phyloP scores from a whole-genome alignment of 495 filamentous ascomycete genomes.

The Viridothelium virens region DNA sequence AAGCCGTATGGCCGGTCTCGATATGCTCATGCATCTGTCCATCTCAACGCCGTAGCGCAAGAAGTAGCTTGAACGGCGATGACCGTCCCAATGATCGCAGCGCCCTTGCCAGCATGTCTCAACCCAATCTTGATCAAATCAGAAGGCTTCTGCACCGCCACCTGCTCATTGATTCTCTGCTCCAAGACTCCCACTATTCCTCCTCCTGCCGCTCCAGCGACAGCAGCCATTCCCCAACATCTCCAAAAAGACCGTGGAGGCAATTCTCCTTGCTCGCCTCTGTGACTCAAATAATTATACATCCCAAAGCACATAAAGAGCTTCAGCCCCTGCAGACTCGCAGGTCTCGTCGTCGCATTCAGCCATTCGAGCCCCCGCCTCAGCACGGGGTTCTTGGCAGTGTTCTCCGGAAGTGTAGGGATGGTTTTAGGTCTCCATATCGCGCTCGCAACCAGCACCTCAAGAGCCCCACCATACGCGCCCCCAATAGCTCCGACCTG shows the following conservation, averaged over 20 bases:
- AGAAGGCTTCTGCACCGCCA: background rate
- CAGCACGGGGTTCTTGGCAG: background rate
- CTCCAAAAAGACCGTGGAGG: background rate
- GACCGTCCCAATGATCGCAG: background rate
- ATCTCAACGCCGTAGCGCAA: background rate
- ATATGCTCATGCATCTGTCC: background rate
- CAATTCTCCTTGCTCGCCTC: background rate
- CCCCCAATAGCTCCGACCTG: background rate
- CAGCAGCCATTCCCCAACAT: background rate
- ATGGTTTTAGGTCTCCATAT: background rate
- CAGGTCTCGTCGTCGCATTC: background rate
- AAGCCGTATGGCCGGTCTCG: background rate
- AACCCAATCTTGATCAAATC: background rate
- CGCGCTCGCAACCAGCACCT: background rate
- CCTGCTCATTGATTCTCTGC: background rate
- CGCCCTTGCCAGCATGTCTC: background rate
- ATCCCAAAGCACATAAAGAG: conserved; percentile 3
- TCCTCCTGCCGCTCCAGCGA: background rate
- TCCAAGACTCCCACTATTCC: background rate
- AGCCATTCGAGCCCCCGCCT: background rate
- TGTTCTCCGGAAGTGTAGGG: background rate
- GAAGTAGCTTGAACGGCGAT: conserved; percentile 1
- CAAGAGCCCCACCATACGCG: background rate
- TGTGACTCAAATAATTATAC: background rate
- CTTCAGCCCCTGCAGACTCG: background rate